These are phyloP conservation scores for Calocybe gambosa DNA, from an alignment of 1,284 basidiomycete genomes.

Conservation along the genomic window DNA sequence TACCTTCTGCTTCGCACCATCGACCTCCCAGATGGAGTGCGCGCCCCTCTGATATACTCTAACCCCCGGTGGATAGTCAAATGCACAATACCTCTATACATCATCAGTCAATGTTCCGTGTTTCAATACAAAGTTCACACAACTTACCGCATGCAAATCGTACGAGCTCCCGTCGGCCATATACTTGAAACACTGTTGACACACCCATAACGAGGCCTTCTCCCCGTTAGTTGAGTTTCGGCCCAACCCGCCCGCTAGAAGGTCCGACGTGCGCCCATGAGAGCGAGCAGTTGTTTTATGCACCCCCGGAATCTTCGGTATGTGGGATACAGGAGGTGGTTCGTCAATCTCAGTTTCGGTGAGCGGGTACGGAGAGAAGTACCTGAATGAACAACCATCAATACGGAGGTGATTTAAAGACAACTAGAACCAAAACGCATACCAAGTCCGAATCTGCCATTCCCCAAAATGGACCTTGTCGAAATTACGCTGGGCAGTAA, in stretches of 20 bases:
- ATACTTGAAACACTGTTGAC: slow-evolving; percentile 96
- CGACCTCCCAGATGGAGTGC: slow-evolving; percentile 93
- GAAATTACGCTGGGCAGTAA: slow-evolving; percentile 68
- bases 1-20: slow-evolving; percentile 82
- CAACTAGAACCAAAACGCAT: slow-evolving; percentile 21
- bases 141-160: slow-evolving; percentile 69
- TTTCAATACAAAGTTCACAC: slow-evolving; percentile 3
- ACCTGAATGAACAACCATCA: slow-evolving; percentile 43
- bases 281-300: slow-evolving; percentile 43
- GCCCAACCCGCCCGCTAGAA: slow-evolving; percentile 58
- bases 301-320: slow-evolving; percentile 40
- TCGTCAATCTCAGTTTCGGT: slow-evolving; percentile 59
- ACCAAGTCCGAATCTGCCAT: slow-evolving; percentile 80
- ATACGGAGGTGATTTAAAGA: slow-evolving; percentile 4
- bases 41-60: slow-evolving; percentile 90
- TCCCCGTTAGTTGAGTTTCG: slow-evolving; percentile 45
- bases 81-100: slow-evolving; percentile 69
- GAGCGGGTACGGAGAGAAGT: slow-evolving; percentile 84
- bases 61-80: slow-evolving; percentile 78
- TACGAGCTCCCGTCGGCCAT: slow-evolving; percentile 72
- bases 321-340: slow-evolving; percentile 18
- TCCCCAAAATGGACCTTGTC: slow-evolving; percentile 70
- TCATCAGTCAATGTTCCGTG: slow-evolving; percentile 10
- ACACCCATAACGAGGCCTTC: slow-evolving; percentile 68
- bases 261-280: slow-evolving; percentile 65